Base-by-base conservation (phyloP, 345 rosid genomes). In the Carallia pectinifolia region DNA sequence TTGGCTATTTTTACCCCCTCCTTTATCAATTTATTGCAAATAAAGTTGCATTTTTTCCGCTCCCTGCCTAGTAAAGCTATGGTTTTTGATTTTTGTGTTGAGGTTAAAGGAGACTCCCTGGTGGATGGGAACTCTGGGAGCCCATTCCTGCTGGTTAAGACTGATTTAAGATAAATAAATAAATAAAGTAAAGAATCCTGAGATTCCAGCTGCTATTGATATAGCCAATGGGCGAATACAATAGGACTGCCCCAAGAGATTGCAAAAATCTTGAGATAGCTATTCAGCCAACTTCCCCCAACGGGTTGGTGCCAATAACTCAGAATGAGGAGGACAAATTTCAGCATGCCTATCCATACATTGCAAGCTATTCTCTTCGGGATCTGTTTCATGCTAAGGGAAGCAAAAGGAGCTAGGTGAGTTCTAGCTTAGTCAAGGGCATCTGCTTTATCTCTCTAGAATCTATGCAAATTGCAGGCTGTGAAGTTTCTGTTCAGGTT, bases 381-480 rank as follows among this genome's bases (percentile, higher is more conserved):
- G 61, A 89, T 15, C 70, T 84, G 86, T 37, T 70, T 67, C 73
- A 63, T 0, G 66, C 85, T 79, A 61, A 19, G 65, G 1, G 79
- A 36, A 70, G 81, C 75, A 48, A 87, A 85, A n/a, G 74, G 79
- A 44, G 84, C 72, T 48, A 91, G 81, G 70, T 85, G 73, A 7
- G 71, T 81, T 85, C 68, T 88, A 30, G 87, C 91, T 74, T 87
- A 89, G 33, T 50, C 58, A 37, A 93, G 81, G 29, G 94, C 91
- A 74, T 83, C 87, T 50, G 16, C 31, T 29, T 64, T 62, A 61
- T 70, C 80, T 74, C 81, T 79, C 84, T 47, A 91, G 68, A 62
- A 87, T 85, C 74, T 89, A 91, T 75, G 79, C 61, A 78, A 81
- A 89, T 73, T 83, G 89, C 74, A 23, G 23, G 53, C 80, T 69